Evolutionary conservation across 176 grass and related monocot species (phyloP).

Genomic region (Puccinellia tenuiflora): DNA sequence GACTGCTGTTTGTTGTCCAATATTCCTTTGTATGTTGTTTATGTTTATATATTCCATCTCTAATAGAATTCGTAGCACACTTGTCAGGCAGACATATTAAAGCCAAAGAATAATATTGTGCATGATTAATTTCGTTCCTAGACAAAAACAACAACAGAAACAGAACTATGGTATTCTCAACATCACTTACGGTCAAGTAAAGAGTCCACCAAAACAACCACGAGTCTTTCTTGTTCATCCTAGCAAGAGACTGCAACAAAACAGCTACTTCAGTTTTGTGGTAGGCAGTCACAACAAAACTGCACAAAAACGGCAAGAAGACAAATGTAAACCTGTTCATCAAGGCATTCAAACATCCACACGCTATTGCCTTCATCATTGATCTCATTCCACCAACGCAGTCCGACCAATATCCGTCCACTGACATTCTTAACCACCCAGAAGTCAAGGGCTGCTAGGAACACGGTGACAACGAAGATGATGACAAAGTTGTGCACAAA

Average conservation of each 20-base stretch:
- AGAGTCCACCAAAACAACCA: slow-evolving; percentile 98
- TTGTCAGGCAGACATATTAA: not conserved
- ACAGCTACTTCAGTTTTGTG: not conserved
- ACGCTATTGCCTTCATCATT: slow-evolving; percentile 76
- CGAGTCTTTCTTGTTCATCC: slow-evolving; percentile 93
- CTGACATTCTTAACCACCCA: slow-evolving; percentile 98
- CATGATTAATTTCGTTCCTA: not conserved
- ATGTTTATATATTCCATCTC: not conserved
- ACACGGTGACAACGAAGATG: slow-evolving; percentile 94
- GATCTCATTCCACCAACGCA: slow-evolving; percentile 99
- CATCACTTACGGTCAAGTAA: slow-evolving; percentile 68
- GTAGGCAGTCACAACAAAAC: not conserved
- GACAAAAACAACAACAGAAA: not conserved
- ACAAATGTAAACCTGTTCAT: slow-evolving; percentile 51
- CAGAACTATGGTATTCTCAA: not conserved
- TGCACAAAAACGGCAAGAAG: not conserved
- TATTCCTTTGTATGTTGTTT: not conserved
- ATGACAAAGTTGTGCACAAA: slow-evolving; percentile 93
- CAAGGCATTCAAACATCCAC: slow-evolving; percentile 93
- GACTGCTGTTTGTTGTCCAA: not conserved
- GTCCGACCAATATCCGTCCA: slow-evolving; percentile 76
- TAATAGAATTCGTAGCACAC: not conserved
- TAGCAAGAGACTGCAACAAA: slow-evolving; percentile 65
- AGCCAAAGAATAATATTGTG: not conserved
- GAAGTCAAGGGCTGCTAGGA: slow-evolving; percentile 90